Evolutionary conservation across 495 filamentous ascomycete species (phyloP).

Genomic region (Penicillium tannophilum): DNA sequence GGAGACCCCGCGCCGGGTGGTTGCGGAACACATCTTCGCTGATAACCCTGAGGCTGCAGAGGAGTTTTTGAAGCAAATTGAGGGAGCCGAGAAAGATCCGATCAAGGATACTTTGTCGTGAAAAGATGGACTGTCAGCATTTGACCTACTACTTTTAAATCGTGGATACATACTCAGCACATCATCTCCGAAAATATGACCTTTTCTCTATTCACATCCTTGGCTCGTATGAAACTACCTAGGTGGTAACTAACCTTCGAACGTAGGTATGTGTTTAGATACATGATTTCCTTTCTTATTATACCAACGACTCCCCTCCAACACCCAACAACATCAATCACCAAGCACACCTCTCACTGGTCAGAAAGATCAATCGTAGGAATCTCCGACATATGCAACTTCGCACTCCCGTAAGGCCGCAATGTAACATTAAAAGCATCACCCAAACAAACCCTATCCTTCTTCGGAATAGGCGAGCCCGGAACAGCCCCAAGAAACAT

Average conservation of each 20-base stretch:
- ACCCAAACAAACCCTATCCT: constrained; percentile 41
- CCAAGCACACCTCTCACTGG: no score
- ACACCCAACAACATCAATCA: no score
- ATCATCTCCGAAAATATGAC: no score
- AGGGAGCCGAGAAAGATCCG: constrained; percentile 3
- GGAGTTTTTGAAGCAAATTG: constrained; percentile 3
- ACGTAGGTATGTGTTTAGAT: no score
- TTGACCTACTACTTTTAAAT: no score
- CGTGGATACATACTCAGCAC: no score
- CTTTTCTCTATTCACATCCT: no score
- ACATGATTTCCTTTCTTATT: no score
- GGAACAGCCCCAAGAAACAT: constrained; percentile 48
- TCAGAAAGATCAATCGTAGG: constrained; percentile 31
- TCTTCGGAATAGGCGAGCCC: constrained; percentile 38
- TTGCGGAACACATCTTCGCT: constrained; percentile 62
- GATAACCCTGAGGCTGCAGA: constrained; percentile 6
- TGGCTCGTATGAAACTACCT: no score
- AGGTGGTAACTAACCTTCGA: no score
- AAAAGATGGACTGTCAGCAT: no score
- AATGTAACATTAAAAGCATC: constrained; percentile 45
- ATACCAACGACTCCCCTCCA: no score
- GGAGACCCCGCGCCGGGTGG: constrained; percentile 62
- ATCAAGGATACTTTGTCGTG: background rate
- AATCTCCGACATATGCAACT: constrained; percentile 62
- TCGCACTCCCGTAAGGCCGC: constrained; percentile 58